Evolutionary conservation across 441 rosid genomes (phyloP).

Genomic region (Pelargonium citronellum): DNA sequence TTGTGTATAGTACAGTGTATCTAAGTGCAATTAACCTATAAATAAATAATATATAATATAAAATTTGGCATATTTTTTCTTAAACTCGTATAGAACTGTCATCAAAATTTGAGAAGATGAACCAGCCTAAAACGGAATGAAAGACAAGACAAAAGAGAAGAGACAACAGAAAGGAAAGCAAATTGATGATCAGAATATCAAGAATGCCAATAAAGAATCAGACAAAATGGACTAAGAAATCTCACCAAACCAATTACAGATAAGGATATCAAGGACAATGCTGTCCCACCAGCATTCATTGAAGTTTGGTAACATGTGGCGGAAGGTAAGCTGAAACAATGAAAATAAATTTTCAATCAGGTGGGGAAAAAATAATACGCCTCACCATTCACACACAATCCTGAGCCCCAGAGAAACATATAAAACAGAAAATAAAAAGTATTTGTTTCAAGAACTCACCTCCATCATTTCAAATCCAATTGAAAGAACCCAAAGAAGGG

Average conservation of each 20-base stretch:
- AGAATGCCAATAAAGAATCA: no score
- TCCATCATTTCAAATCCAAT: conserved; percentile 97
- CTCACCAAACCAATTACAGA: conserved; percentile 99
- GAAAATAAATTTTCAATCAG: no score
- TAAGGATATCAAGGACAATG: conserved; percentile 85
- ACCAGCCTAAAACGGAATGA: background rate
- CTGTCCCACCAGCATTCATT: conserved; percentile 99
- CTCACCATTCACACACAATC: no score
- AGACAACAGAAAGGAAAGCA: background rate
- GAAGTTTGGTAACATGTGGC: conserved; percentile 99
- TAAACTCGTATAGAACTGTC: no score
- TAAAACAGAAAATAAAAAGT: conserved; percentile 14
- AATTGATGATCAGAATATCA: background rate
- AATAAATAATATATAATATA: no score
- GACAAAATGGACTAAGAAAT: conserved; percentile 13
- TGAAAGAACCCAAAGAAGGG: conserved; percentile 96
- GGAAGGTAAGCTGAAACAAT: conserved; percentile 74
- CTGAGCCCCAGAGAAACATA: background rate
- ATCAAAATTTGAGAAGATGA: background rate
- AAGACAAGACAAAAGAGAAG: background rate
- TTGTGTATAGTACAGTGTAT: no score
- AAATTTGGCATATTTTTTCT: background rate
- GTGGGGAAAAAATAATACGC: background rate
- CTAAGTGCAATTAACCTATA: no score
- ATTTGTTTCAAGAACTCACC: conserved; percentile 58